These are phyloP conservation scores for Meyerozyma sp. DNA, from an alignment of 1,139 yeast species.

Conservation along the genomic window DNA sequence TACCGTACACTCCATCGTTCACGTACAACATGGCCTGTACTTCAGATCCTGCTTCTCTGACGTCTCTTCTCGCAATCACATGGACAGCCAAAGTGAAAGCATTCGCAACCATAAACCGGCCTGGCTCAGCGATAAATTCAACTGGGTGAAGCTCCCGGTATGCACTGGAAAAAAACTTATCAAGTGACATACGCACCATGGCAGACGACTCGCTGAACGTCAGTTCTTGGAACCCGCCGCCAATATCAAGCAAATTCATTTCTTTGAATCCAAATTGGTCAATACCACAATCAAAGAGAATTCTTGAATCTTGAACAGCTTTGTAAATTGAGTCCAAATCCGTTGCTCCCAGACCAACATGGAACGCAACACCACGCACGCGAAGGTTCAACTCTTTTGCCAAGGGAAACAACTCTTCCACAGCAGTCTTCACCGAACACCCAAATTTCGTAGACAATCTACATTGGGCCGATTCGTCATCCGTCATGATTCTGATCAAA, in stretches of 20 bases:
- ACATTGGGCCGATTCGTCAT: slow-evolving; percentile 85
- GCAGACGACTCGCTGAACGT: slow-evolving; percentile 60
- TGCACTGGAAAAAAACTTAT: slow-evolving; percentile 49
- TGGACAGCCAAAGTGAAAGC: slow-evolving; percentile 84
- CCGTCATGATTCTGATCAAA: slow-evolving; percentile 80
- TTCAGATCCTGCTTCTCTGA: slow-evolving; percentile 14
- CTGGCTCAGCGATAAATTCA: slow-evolving; percentile 85
- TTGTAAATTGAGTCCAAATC: slow-evolving; percentile 63
- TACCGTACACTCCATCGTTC: slow-evolving; percentile 95
- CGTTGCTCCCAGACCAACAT: slow-evolving; percentile 91
- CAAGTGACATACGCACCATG: slow-evolving; percentile 54
- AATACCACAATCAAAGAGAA: slow-evolving; percentile 60
- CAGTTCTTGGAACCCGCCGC: slow-evolving; percentile 84
- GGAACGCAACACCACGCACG: slow-evolving; percentile 87
- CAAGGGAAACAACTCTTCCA: slow-evolving; percentile 48
- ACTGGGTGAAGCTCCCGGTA: slow-evolving; percentile 29
- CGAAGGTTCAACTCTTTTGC: slow-evolving; percentile 60
- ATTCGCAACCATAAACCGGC: slow-evolving; percentile 80
- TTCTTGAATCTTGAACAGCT: slow-evolving; percentile 70
- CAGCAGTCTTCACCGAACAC: slow-evolving; percentile 56
- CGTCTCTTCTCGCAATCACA: slow-evolving; percentile 74
- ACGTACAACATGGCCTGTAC: slow-evolving; percentile 56
- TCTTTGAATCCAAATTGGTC: slow-evolving; percentile 34
- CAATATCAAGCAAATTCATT: slow-evolving; percentile 69
- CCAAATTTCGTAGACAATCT: slow-evolving; percentile 89